These are phyloP conservation scores for Clonostachys rosea DNA, from an alignment of 2,329 filamentous ascomycete genomes.

Conservation along the genomic window DNA sequence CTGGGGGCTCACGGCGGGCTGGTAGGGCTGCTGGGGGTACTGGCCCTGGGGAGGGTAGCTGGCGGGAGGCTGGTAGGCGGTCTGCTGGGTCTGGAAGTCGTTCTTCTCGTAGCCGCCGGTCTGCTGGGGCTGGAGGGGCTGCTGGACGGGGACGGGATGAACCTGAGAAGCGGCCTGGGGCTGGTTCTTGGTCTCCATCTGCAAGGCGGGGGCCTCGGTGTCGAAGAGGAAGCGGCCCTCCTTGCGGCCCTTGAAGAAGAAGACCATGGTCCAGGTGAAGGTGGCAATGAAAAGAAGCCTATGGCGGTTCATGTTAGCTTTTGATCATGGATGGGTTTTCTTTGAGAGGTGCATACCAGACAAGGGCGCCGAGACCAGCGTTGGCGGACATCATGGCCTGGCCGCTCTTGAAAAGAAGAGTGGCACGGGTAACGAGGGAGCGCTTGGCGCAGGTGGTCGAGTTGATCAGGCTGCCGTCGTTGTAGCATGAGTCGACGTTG, in stretches of 20 bases:
- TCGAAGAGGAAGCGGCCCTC: constrained; percentile 21
- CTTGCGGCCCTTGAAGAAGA: constrained; percentile 29
- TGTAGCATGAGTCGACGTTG: constrained; percentile 19
- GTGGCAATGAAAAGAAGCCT: constrained; percentile 32
- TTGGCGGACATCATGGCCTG: constrained; percentile 28
- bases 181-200: constrained; percentile 24
- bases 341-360: constrained; percentile 24
- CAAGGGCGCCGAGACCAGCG: constrained; percentile 36
- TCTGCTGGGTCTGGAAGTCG: constrained; percentile 8
- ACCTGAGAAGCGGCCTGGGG: not conserved
- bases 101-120: constrained; percentile 1
- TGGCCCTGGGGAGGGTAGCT: not conserved
- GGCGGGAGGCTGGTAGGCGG: not conserved
- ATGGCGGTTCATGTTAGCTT: not conserved
- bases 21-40: constrained; percentile 2
- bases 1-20: constrained; percentile 4
- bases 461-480: constrained; percentile 31
- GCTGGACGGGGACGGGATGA: constrained; percentile 6
- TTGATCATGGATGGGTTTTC: not conserved
- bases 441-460: constrained; percentile 27
- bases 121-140: constrained; percentile 8
- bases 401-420: constrained; percentile 27
- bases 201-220: constrained; percentile 11
- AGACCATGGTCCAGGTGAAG: constrained; percentile 26
- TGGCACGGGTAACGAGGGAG: constrained; percentile 4